Evolutionary conservation across 2,329 filamentous ascomycete species (phyloP).

Genomic region (Diplodia seriata): DNA sequence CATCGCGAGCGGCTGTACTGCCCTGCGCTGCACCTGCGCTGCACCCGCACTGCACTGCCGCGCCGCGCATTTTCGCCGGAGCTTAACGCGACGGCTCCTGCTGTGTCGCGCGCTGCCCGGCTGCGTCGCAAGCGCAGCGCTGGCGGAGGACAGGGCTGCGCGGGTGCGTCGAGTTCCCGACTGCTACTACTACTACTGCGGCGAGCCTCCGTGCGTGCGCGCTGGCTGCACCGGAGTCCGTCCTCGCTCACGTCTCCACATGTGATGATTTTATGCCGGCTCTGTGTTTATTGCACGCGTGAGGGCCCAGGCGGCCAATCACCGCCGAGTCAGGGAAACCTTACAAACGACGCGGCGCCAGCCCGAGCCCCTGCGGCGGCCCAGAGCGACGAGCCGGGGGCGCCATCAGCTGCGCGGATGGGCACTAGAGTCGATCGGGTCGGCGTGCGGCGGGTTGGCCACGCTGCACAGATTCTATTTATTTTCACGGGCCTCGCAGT

Average conservation of each 20-base stretch:
- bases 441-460: slow-evolving; percentile 8
- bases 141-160: not conserved
- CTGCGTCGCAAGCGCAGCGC: slow-evolving; percentile 6
- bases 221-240: slow-evolving; percentile 27
- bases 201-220: slow-evolving; percentile 10
- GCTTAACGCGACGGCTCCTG: slow-evolving; percentile 8
- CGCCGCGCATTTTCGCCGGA: slow-evolving; percentile 1
- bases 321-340: slow-evolving; percentile 15
- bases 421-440: slow-evolving; percentile 27
- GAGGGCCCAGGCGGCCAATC: slow-evolving; percentile 14
- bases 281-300: slow-evolving; percentile 23
- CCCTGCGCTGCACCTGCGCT: not conserved
- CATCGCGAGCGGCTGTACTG: slow-evolving; percentile 6
- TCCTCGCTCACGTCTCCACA: slow-evolving; percentile 20
- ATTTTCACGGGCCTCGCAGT: slow-evolving; percentile 28
- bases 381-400: slow-evolving; percentile 10
- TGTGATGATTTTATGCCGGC: slow-evolving; percentile 21
- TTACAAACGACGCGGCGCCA: not conserved
- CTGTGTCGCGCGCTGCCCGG: not conserved
- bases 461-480: slow-evolving; percentile 29
- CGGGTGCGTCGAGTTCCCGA: slow-evolving; percentile 7
- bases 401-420: too few relatives aligned
- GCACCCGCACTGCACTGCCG: too few relatives aligned
- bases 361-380: slow-evolving; percentile 17
- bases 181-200: not conserved